Conservation (phyloP, 306 rosid species). For the Pterocarpus macrocarpus region DNA sequence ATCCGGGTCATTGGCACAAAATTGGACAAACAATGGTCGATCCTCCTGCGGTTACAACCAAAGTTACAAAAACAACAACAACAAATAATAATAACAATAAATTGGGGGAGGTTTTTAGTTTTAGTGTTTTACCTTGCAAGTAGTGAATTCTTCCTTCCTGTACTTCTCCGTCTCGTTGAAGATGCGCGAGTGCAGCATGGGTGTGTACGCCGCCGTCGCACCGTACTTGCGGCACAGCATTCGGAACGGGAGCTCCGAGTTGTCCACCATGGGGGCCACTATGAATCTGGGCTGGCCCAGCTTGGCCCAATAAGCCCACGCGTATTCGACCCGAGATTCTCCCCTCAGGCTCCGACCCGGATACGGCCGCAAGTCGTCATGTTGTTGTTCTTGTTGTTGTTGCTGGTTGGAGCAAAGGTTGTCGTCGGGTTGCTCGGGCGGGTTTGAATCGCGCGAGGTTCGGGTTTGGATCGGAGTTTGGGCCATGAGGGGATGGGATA, state of each 20-base stretch:
- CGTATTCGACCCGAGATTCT: conserved; percentile 69
- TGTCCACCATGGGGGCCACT: conserved; percentile 98
- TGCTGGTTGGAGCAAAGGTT: conserved; percentile 34
- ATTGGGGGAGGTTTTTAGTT: neutral
- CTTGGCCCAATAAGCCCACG: conserved; percentile 93
- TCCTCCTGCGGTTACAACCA: conserved; percentile 57
- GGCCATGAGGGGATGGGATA: conserved; percentile 57
- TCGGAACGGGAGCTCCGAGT: conserved; percentile 92
- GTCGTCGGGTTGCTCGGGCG: conserved; percentile 51
- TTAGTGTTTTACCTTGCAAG: conserved; percentile 60
- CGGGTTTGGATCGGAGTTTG: conserved; percentile 59
- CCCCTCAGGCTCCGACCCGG: conserved; percentile 52
- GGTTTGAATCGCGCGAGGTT: conserved; percentile 42
- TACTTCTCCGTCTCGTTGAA: conserved; percentile 80
- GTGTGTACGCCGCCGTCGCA: conserved; percentile 66
- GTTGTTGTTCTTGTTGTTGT: conserved; percentile 25
- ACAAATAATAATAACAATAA: neutral
- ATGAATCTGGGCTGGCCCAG: conserved; percentile 83
- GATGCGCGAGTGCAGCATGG: conserved; percentile 62
- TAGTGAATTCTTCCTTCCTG: conserved; percentile 83
- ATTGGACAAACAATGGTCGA: conserved; percentile 91
- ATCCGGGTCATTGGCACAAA: conserved; percentile 93
- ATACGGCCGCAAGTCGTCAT: conserved; percentile 39
- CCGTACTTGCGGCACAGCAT: conserved; percentile 94
- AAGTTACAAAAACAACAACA: neutral